Evolutionary conservation across 768 basidiomycete species (phyloP).

Genomic region (Dacryopinax spathularia): DNA sequence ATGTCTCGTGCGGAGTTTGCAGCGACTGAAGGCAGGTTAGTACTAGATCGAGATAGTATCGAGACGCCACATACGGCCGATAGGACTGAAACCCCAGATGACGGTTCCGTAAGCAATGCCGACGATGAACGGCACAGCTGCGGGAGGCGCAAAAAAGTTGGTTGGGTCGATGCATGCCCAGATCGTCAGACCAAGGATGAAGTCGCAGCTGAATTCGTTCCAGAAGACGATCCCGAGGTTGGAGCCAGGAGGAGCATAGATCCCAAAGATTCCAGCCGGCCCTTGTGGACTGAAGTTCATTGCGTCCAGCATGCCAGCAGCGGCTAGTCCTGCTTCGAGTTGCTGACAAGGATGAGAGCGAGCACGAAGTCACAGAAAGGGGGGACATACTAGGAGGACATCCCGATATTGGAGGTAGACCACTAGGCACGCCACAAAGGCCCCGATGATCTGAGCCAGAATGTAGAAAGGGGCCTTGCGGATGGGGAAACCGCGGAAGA

Average conservation of each 20-base stretch:
- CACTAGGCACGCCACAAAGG: slow-evolving; percentile 45
- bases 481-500: slow-evolving; percentile 64
- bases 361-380: too few species aligned
- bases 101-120: slow-evolving; percentile 39
- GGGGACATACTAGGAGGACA: slow-evolving; percentile 22
- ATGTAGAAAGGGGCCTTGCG: slow-evolving; percentile 70
- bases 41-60: neutral
- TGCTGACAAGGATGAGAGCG: too few species aligned
- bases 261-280: slow-evolving; percentile 36
- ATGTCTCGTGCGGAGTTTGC: slow-evolving; percentile 57
- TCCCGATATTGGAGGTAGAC: slow-evolving; percentile 51
- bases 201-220: slow-evolving; percentile 34
- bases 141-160: slow-evolving; percentile 43
- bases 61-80: slow-evolving; percentile 31
- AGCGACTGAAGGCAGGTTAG: slow-evolving; percentile 29
- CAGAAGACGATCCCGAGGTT: slow-evolving; percentile 35
- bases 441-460: slow-evolving; percentile 49
- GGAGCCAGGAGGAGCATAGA: slow-evolving; percentile 34
- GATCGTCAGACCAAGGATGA: slow-evolving; percentile 28
- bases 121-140: slow-evolving; percentile 38
- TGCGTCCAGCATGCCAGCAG: slow-evolving; percentile 19
- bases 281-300: slow-evolving; percentile 27
- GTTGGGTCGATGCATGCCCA: slow-evolving; percentile 45
- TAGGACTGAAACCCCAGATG: slow-evolving; percentile 47
- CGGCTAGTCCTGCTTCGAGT: slow-evolving; percentile 22